Percentiles rank a stretch among this genome's conserved stretches.
Evolutionary conservation across 495 filamentous ascomycete species (phyloP).

Genomic region (Penicillium cinerascens): DNA sequence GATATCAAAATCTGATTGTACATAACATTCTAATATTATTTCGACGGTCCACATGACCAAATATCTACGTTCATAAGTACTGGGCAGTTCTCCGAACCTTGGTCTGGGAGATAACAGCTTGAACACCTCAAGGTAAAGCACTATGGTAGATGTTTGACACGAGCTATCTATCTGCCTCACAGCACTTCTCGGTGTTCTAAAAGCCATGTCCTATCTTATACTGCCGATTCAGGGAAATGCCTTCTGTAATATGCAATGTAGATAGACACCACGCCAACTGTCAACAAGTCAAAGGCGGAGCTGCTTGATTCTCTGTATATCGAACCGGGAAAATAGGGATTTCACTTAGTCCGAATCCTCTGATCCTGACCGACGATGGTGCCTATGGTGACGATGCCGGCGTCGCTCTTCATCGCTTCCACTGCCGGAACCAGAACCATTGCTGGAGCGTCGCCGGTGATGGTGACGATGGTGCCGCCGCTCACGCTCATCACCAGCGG

Average conservation of each 20-base stretch:
- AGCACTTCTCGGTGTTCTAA: neutral
- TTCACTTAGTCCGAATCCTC: conserved; percentile 16
- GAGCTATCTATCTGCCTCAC: too few species aligned
- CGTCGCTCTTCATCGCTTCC: conserved; percentile 23
- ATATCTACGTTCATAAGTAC: neutral
- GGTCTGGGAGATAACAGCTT: neutral
- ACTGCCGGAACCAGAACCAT: conserved; percentile 13
- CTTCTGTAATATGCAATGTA: neutral
- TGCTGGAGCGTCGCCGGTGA: conserved; percentile 9
- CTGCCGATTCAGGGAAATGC: neutral
- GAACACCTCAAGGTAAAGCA: too few species aligned
- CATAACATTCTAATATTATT: neutral
- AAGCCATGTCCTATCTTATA: neutral
- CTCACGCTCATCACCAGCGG: conserved; percentile 5
- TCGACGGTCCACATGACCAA: neutral
- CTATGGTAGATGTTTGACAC: too few species aligned
- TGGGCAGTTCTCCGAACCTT: neutral
- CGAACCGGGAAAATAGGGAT: neutral
- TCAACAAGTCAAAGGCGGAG: neutral
- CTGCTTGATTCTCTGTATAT: neutral
- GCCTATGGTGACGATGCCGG: conserved; percentile 34
- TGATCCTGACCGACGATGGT: conserved; percentile 33
- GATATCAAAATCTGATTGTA: neutral
- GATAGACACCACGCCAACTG: neutral
- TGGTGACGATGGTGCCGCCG: conserved; percentile 4